These are phyloP conservation scores for Candida ortonii DNA, from an alignment of 805 yeast species.

Conservation along the genomic window DNA sequence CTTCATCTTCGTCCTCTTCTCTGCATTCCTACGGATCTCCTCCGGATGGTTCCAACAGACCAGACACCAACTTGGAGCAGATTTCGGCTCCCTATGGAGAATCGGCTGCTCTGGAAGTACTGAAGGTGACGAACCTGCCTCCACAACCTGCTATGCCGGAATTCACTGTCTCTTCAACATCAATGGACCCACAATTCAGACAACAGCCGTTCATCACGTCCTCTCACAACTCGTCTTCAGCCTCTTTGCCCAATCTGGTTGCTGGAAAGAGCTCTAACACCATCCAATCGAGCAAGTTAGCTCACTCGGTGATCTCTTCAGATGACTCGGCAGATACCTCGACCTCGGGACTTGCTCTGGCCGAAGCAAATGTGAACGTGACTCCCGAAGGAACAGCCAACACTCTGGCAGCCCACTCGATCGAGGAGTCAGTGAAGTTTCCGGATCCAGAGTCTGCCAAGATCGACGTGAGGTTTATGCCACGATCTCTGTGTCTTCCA, in stretches of 20 bases:
- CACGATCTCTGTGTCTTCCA: conserved; percentile 68
- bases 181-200: no score
- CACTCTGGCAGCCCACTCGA: neutral
- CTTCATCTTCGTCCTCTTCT: conserved; percentile 21
- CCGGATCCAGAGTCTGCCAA: conserved; percentile 16
- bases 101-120: conserved; percentile 1
- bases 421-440: conserved; percentile 12
- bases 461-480: conserved; percentile 62
- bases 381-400: conserved; percentile 1
- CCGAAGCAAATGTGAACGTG: neutral
- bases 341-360: no score
- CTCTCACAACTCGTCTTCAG: neutral
- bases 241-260: neutral
- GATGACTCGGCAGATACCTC: neutral
- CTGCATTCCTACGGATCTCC: conserved; percentile 6
- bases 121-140: conserved; percentile 39
- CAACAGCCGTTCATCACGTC: no score
- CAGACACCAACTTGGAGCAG: no score
- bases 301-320: conserved; percentile 6
- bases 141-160: conserved; percentile 55
- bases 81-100: conserved; percentile 1
- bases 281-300: conserved; percentile 7
- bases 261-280: no score
- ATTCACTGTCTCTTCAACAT: no score
- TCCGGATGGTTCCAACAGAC: neutral